Evolutionary conservation across 257 asterid species (phyloP), one percentile per base, ranked within the genome.

Genomic region (Forsythia suspensa): DNA sequence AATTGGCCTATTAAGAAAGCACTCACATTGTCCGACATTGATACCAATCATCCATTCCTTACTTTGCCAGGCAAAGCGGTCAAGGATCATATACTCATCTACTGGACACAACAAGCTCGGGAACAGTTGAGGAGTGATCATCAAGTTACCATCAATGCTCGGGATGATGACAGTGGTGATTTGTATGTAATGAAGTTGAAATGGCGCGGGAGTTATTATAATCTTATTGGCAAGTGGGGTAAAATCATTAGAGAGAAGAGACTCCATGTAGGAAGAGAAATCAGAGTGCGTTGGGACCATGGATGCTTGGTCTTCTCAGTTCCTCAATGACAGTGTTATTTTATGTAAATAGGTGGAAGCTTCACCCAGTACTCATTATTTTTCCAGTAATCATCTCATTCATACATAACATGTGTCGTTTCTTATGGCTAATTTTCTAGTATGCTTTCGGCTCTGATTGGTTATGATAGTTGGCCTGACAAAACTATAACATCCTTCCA

Each of bases 31-130:
- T 88, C 92, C 4, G 92, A 88, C 65, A 88, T 88, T 80, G 92
- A 88, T 67, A 88, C 86, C 5, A 88, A 88, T 76, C 92, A 88
- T 37, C 92, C 92, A 6, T 88, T 88, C 72, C 89, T 86, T 70
- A 88, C 92, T 41, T 79, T 88, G 74, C 88, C 92, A 2, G 90
- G 92, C 8, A 88, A 86, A 86, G 87, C 92, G 36, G 90, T 88
- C 7, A 89, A 88, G 70, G 92, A 88, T 63, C 92, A 88, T 29
- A 84, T 88, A 76, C 90, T 88, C 63, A 78, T 86, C 84, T 86
- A 86, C 77, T 86, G 90, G 92, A 44, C 87, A 21, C 87, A 78
- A 70, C 87, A 80, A 81, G 86, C 90, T 72, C 79, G 84, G 71
- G 92, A 88, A 78, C 92, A 88, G 71, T 52, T 88, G 83, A 82